These are phyloP conservation scores for Calonectria multiphialidica DNA, from an alignment of 2,329 filamentous ascomycete species.

Conservation along the genomic window DNA sequence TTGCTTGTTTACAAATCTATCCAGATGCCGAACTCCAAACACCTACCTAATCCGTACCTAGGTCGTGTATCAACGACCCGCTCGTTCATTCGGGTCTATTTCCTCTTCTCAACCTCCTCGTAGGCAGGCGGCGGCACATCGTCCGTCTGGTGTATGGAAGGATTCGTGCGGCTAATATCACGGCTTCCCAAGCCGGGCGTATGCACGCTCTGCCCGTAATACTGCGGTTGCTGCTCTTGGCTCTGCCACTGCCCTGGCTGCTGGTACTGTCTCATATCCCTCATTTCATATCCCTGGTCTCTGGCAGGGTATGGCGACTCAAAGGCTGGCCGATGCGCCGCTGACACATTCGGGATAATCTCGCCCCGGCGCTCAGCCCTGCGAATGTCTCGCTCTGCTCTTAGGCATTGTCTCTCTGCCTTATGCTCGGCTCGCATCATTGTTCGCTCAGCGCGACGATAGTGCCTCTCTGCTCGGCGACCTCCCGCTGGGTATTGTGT, in stretches of 20 bases:
- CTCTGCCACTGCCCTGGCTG: not conserved
- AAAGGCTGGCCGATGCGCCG: constrained; percentile 12
- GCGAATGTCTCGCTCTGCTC: constrained; percentile 26
- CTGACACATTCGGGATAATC: constrained; percentile 10
- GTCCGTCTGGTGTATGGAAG: not conserved
- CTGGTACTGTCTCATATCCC: constrained; percentile 2
- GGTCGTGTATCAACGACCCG: not conserved
- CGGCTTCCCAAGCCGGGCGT: not conserved
- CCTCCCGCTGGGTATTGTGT: constrained; percentile 29
- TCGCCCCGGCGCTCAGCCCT: constrained; percentile 30
- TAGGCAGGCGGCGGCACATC: constrained; percentile 39
- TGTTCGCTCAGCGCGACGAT: constrained; percentile 35
- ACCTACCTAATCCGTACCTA: not conserved
- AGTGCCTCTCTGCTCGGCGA: constrained; percentile 33
- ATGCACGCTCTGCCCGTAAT: not conserved
- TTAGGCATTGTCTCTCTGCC: constrained; percentile 27
- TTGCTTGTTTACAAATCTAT: not conserved
- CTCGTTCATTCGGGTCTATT: not conserved
- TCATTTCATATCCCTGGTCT: constrained; percentile 4
- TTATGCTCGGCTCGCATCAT: constrained; percentile 37
- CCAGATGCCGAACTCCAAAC: not conserved
- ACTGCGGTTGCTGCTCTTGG: not conserved
- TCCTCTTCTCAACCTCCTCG: constrained; percentile 34
- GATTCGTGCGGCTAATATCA: not conserved
- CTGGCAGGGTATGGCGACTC: not conserved